These are phyloP conservation scores for Hordeum pubiflorum DNA, from an alignment of 202 grass and related monocot genomes.

Conservation along the genomic window DNA sequence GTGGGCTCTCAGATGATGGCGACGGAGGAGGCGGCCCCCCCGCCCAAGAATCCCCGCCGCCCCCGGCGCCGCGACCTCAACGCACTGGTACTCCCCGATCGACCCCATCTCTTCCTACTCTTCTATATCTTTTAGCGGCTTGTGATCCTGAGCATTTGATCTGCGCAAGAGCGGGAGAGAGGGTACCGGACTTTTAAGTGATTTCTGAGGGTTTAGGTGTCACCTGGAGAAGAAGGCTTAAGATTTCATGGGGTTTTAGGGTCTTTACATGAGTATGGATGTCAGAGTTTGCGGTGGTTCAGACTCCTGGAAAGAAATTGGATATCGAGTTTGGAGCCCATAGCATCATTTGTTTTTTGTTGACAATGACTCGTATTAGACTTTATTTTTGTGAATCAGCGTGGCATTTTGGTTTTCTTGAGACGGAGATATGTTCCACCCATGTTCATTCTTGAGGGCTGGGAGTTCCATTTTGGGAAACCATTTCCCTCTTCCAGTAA, in stretches of 20 bases:
- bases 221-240: not conserved
- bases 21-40: constrained; percentile 35
- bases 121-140: not conserved
- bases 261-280: not conserved
- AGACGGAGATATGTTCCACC: not conserved
- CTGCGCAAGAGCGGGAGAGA: not conserved
- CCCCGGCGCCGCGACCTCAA: constrained; percentile 71
- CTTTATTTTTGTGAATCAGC: not conserved
- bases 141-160: constrained; percentile 2
- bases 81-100: constrained; percentile 41
- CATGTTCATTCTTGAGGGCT: not conserved
- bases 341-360: not conserved
- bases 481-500: not conserved
- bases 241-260: constrained; percentile 16
- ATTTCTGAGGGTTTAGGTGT: not conserved
- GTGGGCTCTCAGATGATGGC: constrained; percentile 47
- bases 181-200: not conserved
- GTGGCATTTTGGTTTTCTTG: not conserved
- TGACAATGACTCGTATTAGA: not conserved
- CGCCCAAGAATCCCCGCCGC: constrained; percentile 39
- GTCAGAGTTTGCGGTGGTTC: not conserved
- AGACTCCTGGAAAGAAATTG: not conserved
- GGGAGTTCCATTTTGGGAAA: not conserved
- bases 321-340: not conserved
- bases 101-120: not conserved